A percentile compares a stretch with the other conserved stretches of the same genome.
Evolutionary conservation across 2,329 filamentous ascomycete species (phyloP).

Genomic region (Botrytis galanthina): DNA sequence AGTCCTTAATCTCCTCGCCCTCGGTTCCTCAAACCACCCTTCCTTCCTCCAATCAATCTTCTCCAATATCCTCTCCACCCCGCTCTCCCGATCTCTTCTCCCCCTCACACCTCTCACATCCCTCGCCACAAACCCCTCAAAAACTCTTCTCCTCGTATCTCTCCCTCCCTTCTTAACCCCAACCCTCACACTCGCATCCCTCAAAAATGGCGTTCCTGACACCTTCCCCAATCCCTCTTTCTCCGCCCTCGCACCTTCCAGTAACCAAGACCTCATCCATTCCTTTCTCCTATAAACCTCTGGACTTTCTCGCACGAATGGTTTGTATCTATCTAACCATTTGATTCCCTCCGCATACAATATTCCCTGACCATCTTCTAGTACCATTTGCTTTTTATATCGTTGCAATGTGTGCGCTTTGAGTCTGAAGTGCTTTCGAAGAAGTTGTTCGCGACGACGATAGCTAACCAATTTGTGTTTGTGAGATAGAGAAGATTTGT

Average conservation of each 20-base stretch:
- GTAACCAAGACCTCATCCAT: not conserved
- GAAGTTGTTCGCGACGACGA: not conserved
- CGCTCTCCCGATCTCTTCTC: not conserved
- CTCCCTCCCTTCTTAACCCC: not conserved
- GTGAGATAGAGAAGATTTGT: not conserved
- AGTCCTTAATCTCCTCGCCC: not conserved
- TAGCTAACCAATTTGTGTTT: not conserved
- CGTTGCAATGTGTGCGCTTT: not conserved
- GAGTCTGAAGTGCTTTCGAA: not conserved
- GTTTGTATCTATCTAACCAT: not conserved
- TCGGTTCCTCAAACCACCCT: conserved; percentile 7
- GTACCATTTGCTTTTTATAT: not conserved
- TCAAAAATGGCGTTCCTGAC: not conserved
- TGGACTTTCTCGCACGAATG: not conserved
- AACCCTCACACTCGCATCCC: not conserved
- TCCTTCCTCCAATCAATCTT: conserved; percentile 12
- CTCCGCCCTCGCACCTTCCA: not conserved
- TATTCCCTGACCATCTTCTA: not conserved
- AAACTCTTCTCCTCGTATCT: not conserved
- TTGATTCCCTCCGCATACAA: not conserved
- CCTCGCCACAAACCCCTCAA: not conserved
- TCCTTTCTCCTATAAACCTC: not conserved
- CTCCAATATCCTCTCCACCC: not conserved
- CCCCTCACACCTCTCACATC: not conserved
- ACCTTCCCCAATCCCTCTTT: not conserved